Evolutionary conservation across 2,329 filamentous ascomycete genomes (phyloP).

Genomic region (Trichoderma atrobrunneum): DNA sequence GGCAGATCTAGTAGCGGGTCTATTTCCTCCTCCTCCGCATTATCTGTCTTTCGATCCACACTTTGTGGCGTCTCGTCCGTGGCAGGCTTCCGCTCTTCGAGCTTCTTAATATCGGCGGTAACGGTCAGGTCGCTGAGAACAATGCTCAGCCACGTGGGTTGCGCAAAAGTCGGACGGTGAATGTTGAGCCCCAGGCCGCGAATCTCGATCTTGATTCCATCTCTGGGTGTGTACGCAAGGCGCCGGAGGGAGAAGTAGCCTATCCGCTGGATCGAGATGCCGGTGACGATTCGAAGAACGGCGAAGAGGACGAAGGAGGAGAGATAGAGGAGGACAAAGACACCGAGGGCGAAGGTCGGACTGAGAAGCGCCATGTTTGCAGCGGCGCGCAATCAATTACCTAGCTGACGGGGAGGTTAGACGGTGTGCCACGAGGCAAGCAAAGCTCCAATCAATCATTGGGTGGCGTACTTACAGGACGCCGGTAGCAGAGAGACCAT

Average conservation of each 20-base stretch:
- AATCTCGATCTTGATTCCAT: slow-evolving; percentile 87
- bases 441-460: not conserved
- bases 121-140: slow-evolving; percentile 82
- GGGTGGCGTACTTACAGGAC: slow-evolving; percentile 12
- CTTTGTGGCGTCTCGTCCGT: slow-evolving; percentile 32
- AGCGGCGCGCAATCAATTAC: slow-evolving; percentile 15
- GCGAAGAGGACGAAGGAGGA: slow-evolving; percentile 92
- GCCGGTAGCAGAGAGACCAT: slow-evolving; percentile 18
- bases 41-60: slow-evolving; percentile 25
- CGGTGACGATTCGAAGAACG: slow-evolving; percentile 85
- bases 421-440: not conserved
- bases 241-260: slow-evolving; percentile 90
- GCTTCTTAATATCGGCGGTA: slow-evolving; percentile 70
- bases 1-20: slow-evolving; percentile 4
- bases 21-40: slow-evolving; percentile 20
- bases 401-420: slow-evolving; percentile 6
- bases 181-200: slow-evolving; percentile 83
- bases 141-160: slow-evolving; percentile 94
- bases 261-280: slow-evolving; percentile 91
- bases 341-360: slow-evolving; percentile 81
- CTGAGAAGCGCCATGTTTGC: slow-evolving; percentile 60
- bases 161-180: slow-evolving; percentile 92
- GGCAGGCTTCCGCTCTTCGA: slow-evolving; percentile 50
- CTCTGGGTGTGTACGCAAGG: slow-evolving; percentile 82
- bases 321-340: slow-evolving; percentile 82